Conservation (phyloP, 306 rosid genomes). For the Fragaria ananassa region DNA sequence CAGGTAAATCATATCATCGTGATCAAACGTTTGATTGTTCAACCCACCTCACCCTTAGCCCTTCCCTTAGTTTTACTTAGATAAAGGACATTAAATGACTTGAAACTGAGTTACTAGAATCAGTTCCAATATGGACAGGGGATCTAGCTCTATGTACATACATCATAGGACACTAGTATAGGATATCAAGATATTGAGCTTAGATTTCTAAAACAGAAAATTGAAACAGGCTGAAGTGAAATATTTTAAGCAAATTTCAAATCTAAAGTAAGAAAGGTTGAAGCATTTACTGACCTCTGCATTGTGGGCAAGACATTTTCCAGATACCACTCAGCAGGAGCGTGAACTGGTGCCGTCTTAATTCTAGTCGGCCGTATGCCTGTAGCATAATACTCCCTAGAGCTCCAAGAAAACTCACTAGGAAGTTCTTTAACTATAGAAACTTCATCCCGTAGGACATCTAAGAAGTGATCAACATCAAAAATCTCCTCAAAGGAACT, state of each 20-base stretch:
- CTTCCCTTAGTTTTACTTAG: not conserved
- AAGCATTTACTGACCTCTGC: conserved; percentile 55
- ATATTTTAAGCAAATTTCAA: not conserved
- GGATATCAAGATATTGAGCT: not conserved
- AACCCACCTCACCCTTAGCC: not conserved
- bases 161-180: not conserved
- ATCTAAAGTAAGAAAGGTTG: not conserved
- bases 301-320: conserved; percentile 82
- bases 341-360: conserved; percentile 81
- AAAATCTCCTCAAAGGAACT: conserved; percentile 87
- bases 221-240: conserved; percentile 22
- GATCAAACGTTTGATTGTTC: not conserved
- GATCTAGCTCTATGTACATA: not conserved
- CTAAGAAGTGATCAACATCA: conserved; percentile 86
- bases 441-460: conserved; percentile 67
- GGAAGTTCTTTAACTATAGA: conserved; percentile 79
- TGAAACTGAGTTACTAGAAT: not conserved
- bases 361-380: conserved; percentile 79
- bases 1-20: not conserved
- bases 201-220: not conserved
- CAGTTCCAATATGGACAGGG: not conserved
- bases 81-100: not conserved
- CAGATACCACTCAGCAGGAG: conserved; percentile 84
- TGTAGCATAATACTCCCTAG: conserved; percentile 77
- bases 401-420: conserved; percentile 73